These are phyloP conservation scores for Thalassiosira hispida DNA, from an alignment of 352 stramenopile genomes.

Conservation along the genomic window DNA sequence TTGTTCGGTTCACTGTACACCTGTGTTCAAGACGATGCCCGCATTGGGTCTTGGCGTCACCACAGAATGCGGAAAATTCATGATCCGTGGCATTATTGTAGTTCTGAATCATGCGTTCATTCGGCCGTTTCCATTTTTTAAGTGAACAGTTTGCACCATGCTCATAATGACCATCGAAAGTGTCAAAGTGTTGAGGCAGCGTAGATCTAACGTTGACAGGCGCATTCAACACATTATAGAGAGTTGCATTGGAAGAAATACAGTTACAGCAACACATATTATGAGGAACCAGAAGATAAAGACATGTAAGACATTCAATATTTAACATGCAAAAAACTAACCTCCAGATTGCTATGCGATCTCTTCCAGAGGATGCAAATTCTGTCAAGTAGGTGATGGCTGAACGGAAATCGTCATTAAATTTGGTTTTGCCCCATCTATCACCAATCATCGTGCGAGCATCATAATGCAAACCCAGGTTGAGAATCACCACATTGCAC, in stretches of 20 bases:
- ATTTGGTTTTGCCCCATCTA: background rate
- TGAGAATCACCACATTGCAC: constrained; percentile 23
- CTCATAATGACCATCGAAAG: constrained; percentile 8
- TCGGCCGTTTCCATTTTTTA: background rate
- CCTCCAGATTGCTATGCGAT: constrained; percentile 27
- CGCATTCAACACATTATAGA: too few species aligned
- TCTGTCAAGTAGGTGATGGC: constrained; percentile 23
- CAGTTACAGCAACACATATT: too few species aligned
- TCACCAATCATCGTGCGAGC: background rate
- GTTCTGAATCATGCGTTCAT: constrained; percentile 1
- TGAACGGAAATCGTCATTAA: constrained; percentile 18
- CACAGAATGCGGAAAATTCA: constrained; percentile 25
- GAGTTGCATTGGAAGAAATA: too few species aligned
- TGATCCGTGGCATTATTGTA: constrained; percentile 23
- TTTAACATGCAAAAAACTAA: too few species aligned
- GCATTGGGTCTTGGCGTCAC: background rate
- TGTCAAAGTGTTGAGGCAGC: constrained; percentile 32
- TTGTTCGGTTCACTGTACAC: constrained; percentile 22
- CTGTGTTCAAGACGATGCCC: background rate
- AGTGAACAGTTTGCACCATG: background rate
- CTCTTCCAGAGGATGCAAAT: constrained; percentile 3
- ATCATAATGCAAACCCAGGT: constrained; percentile 27
- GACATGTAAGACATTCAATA: background rate
- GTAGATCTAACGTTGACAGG: background rate
- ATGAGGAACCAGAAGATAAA: background rate